Evolutionary conservation across 1,139 yeast genomes (phyloP).

Genomic region (Taphrina wiesneri): DNA sequence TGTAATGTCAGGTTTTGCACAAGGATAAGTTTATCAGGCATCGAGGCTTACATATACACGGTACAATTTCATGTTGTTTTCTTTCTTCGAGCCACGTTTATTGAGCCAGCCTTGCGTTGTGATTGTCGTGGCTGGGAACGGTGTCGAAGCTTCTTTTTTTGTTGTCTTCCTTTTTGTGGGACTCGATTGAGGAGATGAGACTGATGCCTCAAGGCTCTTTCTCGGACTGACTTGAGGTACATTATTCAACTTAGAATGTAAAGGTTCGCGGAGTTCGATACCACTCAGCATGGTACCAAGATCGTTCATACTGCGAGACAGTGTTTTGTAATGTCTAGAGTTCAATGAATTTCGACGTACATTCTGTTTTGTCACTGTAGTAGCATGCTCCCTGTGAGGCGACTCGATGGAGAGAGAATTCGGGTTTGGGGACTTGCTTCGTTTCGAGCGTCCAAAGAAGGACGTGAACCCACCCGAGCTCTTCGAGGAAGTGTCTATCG

Average conservation of each 20-base stretch:
- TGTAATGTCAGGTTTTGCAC: not conserved
- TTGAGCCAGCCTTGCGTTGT: constrained; percentile 20
- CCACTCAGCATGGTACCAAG: constrained; percentile 2
- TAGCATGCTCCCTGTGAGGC: not conserved
- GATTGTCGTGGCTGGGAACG: not conserved
- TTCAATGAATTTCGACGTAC: not conserved
- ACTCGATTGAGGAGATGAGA: not conserved
- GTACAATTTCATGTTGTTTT: constrained; percentile 14
- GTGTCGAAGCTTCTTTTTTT: not conserved
- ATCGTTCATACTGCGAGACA: constrained; percentile 33
- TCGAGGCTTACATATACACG: constrained; percentile 13
- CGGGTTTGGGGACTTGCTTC: constrained; percentile 8
- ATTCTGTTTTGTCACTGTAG: not conserved
- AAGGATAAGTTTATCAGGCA: too few relatives aligned
- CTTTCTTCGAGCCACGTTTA: constrained; percentile 7
- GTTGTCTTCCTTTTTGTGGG: not conserved
- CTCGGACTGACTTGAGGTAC: not conserved
- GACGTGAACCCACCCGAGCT: constrained; percentile 4
- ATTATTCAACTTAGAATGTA: not conserved
- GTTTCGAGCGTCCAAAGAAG: constrained; percentile 14
- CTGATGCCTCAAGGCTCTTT: not conserved
- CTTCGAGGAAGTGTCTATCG: not conserved
- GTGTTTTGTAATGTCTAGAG: constrained; percentile 13
- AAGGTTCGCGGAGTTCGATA: not conserved
- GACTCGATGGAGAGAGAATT: not conserved